Evolutionary conservation across 2,329 filamentous ascomycete species (phyloP), one percentile per base, ranked within the genome.

Genomic region (Samsoniella hepiali): DNA sequence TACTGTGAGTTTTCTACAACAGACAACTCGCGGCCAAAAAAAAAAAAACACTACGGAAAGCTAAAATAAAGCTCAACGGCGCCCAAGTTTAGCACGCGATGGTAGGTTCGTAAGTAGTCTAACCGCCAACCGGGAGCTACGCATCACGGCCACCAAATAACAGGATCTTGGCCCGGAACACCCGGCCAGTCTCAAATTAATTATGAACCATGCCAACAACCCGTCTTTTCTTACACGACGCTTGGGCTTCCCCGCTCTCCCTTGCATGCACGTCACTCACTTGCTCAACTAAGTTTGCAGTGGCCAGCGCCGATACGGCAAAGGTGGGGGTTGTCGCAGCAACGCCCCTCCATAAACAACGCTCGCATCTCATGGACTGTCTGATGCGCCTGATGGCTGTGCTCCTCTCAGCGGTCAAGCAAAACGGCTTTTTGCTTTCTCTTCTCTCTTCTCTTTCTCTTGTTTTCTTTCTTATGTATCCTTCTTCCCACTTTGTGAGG

Each of bases 281-380:
- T 9, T 36, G 11, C 50, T 22, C 42, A 55, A 17, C 56, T 42
- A 47, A 32, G 22, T 22, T 15, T 49, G 45, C 44, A 60, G 57
- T 22, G 50, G 45, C 32, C 22, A 11, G 17, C 31, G 8, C 15
- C 22, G 38, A 36, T 49, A 61, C n/a, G 17, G 32, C 32, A 38
- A n/a, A 49, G 49, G 58, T 31, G n/a, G 36, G 27, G 47, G 64
- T 68, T 58, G 53, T 64, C 64, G 36, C 64, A 34, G 64, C 66
- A 68, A 68, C 67, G 11, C 63, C 65, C 66, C 66, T 63, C 67
- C 63, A 67, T 67, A 67, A 68, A 67, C 66, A 68, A 50, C 50
- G 34, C 55, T 49, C 29, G 29, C 64, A 63, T 56, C 47, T 45
- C 44, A 22, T 32, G 54, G n/a, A 44, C 45, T 45, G 54, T 54